Conservation (phyloP, 208 protist species). For the Leishmania turanica region DNA sequence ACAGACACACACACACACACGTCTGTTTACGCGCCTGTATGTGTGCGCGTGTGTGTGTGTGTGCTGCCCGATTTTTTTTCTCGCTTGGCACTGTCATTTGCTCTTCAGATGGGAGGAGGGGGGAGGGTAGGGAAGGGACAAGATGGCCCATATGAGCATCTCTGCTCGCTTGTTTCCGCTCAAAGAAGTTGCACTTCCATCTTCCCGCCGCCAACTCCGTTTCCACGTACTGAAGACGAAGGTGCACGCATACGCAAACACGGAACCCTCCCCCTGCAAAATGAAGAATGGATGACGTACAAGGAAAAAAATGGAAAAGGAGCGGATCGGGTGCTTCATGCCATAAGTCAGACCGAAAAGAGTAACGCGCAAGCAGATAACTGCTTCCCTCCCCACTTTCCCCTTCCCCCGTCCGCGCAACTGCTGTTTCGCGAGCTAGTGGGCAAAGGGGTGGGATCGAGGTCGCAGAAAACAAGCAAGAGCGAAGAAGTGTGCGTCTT, state of each 20-base stretch:
- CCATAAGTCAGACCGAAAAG: not conserved
- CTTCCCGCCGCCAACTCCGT: not conserved
- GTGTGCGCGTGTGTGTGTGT: not conserved
- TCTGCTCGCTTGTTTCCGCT: not conserved
- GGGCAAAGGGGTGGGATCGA: not conserved
- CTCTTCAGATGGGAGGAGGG: not conserved
- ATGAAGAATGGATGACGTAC: not conserved
- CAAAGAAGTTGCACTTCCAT: not conserved
- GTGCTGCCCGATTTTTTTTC: not conserved
- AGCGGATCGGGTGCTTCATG: not conserved
- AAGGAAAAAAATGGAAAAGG: not conserved
- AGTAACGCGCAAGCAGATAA: not conserved
- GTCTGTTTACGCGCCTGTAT: not conserved
- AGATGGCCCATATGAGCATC: not conserved
- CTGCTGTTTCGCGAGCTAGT: not conserved
- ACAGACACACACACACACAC: not conserved
- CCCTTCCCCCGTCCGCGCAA: not conserved
- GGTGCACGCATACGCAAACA: not conserved
- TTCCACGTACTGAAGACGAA: not conserved
- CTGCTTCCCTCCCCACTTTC: not conserved
- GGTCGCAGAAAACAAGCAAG: not conserved
- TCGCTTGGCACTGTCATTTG: not conserved
- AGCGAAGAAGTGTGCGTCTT: not conserved
- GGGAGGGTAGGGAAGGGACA: not conserved
- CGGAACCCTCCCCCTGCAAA: not conserved